These are phyloP conservation scores for Hyaloscypha bicolor DNA, from an alignment of 495 filamentous ascomycete species.

Conservation along the genomic window DNA sequence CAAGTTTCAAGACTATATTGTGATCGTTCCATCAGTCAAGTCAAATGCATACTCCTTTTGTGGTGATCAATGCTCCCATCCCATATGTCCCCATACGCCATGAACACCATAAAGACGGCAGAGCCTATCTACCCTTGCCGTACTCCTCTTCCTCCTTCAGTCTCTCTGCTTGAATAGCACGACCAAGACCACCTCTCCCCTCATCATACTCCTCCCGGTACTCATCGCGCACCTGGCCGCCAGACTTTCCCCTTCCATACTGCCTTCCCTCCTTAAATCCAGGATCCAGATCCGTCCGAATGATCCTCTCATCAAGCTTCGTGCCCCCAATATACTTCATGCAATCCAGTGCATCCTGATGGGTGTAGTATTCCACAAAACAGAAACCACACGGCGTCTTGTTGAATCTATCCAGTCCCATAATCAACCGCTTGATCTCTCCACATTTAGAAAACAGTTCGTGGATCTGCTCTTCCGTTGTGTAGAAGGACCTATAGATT, in stretches of 20 bases:
- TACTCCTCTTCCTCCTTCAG: constrained; percentile 60
- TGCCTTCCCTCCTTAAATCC: constrained; percentile 95
- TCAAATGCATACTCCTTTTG: neutral
- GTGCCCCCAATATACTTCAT: constrained; percentile 98
- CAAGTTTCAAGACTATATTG: neutral
- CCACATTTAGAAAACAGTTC: constrained; percentile 97
- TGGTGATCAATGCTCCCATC: constrained; percentile 1
- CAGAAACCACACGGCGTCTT: constrained; percentile 99
- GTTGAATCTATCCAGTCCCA: constrained; percentile 94
- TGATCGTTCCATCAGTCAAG: neutral
- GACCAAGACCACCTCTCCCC: constrained; percentile 76
- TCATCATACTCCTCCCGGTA: constrained; percentile 97
- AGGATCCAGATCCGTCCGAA: constrained; percentile 94
- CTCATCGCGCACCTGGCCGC: constrained; percentile 96
- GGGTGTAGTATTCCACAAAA: constrained; percentile 98
- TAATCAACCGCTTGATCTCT: constrained; percentile 96
- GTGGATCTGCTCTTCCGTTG: constrained; percentile 98
- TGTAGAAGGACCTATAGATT: constrained; percentile 88
- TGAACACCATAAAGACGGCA: constrained; percentile 21
- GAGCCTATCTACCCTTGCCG: constrained; percentile 46
- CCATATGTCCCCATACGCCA: constrained; percentile 16
- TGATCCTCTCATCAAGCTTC: constrained; percentile 97
- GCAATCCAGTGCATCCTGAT: constrained; percentile 93
- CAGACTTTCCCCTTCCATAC: constrained; percentile 87
- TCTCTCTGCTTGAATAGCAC: constrained; percentile 65